Conservation (phyloP, 2,329 filamentous ascomycete genomes). For the Diplodia sapinea region DNA sequence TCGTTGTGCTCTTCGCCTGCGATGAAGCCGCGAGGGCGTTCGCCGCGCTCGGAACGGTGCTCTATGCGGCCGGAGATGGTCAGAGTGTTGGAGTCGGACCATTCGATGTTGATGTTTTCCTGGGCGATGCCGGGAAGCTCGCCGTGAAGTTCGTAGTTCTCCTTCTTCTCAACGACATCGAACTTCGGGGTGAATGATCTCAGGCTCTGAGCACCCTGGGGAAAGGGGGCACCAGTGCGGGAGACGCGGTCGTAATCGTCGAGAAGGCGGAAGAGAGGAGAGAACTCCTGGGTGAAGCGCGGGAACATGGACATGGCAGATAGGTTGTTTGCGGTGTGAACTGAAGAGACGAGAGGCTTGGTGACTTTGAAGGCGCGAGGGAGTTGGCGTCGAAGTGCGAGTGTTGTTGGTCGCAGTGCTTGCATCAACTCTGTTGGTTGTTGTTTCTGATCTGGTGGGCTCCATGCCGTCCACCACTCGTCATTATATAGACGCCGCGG, state of each 20-base stretch:
- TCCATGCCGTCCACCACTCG: neutral
- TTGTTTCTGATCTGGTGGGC: constrained; percentile 39
- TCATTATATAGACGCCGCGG: constrained; percentile 40
- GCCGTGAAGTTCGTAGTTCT: constrained; percentile 76
- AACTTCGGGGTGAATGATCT: constrained; percentile 76
- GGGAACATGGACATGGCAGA: constrained; percentile 51
- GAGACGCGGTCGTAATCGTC: constrained; percentile 52
- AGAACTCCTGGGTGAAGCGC: constrained; percentile 49
- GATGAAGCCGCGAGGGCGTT: constrained; percentile 55
- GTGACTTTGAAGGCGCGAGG: constrained; percentile 43
- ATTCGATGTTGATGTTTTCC: constrained; percentile 77
- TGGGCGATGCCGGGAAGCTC: constrained; percentile 78
- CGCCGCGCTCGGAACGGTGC: constrained; percentile 64
- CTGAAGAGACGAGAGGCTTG: constrained; percentile 37
- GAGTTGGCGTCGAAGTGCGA: constrained; percentile 37
- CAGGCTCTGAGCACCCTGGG: constrained; percentile 41
- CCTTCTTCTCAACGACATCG: constrained; percentile 73
- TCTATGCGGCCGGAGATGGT: constrained; percentile 73
- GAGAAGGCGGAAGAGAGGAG: constrained; percentile 55
- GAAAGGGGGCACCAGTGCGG: constrained; percentile 40
- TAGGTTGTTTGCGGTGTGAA: constrained; percentile 36
- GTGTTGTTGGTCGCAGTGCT: constrained; percentile 42
- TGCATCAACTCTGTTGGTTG: constrained; percentile 42
- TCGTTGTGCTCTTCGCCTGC: constrained; percentile 47
- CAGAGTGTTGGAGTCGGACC: constrained; percentile 76